A percentile compares a stretch with the other conserved stretches of the same genome.
Conservation (phyloP, 805 yeast genomes). For the Maudiozyma saulgeensis region DNA sequence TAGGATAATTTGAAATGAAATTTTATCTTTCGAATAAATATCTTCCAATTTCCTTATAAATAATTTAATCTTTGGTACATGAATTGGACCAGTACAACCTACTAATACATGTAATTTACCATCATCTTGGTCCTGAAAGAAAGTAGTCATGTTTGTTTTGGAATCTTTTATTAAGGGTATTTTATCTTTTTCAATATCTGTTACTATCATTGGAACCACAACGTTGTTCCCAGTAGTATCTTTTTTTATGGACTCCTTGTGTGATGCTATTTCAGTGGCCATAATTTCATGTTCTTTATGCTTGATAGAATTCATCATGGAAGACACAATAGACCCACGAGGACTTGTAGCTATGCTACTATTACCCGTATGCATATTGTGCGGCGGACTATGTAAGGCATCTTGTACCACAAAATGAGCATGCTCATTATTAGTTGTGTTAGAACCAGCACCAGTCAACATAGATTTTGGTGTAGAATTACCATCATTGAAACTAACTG, state of each 20-base stretch:
- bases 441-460: not conserved
- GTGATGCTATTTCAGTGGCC: not conserved
- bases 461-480: not conserved
- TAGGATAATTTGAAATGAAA: constrained; percentile 76
- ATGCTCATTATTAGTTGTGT: constrained; percentile 39
- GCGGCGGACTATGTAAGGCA: constrained; percentile 37
- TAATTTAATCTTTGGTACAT: constrained; percentile 67
- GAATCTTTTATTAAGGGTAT: not conserved
- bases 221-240: not conserved
- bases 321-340: constrained; percentile 9
- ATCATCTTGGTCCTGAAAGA: constrained; percentile 46
- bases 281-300: constrained; percentile 6
- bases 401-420: constrained; percentile 73
- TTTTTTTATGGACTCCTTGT: not conserved
- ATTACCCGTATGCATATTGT: constrained; percentile 3
- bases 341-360: constrained; percentile 10
- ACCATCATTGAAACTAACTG: not conserved
- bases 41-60: constrained; percentile 76
- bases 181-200: not conserved
- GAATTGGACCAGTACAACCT: constrained; percentile 85
- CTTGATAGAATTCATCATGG: not conserved
- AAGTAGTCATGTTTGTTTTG: constrained; percentile 9
- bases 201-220: not conserved
- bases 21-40: constrained; percentile 61
- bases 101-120: constrained; percentile 77